Conservation (phyloP, 1,139 yeast species). For the Candida sanyaensis region DNA sequence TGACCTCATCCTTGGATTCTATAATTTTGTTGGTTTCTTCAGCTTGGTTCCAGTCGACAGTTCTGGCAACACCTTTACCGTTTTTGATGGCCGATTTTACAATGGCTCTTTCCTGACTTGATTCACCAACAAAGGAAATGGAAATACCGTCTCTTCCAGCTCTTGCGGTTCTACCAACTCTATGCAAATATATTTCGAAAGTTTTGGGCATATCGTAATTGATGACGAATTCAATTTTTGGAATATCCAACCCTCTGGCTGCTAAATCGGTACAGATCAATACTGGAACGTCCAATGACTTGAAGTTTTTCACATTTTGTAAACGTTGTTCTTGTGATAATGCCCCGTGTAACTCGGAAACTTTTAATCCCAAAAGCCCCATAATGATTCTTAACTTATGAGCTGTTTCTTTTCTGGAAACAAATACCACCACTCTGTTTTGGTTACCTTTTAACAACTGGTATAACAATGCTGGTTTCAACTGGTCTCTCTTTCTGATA, state of each 20-base stretch:
- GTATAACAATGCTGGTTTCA: slow-evolving; percentile 81
- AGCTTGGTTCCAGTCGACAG: slow-evolving; percentile 82
- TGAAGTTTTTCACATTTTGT: slow-evolving; percentile 78
- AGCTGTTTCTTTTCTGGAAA: slow-evolving; percentile 86
- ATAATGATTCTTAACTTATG: slow-evolving; percentile 82
- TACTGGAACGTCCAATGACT: slow-evolving; percentile 79
- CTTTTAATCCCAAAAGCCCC: slow-evolving; percentile 84
- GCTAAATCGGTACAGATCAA: slow-evolving; percentile 96
- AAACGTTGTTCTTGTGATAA: slow-evolving; percentile 95
- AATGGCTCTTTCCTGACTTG: slow-evolving; percentile 78
- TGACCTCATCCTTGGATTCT: slow-evolving; percentile 55
- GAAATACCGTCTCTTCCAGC: slow-evolving; percentile 97
- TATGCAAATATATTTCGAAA: slow-evolving; percentile 87
- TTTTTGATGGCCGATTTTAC: slow-evolving; percentile 79
- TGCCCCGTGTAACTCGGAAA: slow-evolving; percentile 93
- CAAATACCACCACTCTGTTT: slow-evolving; percentile 83
- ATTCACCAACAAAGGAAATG: slow-evolving; percentile 91
- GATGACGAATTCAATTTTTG: slow-evolving; percentile 90
- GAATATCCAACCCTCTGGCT: slow-evolving; percentile 98
- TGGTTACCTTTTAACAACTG: slow-evolving; percentile 66
- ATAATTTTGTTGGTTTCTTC: slow-evolving; percentile 66
- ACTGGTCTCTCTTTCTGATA: slow-evolving; percentile 82
- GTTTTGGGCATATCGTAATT: slow-evolving; percentile 96
- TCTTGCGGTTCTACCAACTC: slow-evolving; percentile 99
- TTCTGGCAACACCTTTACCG: slow-evolving; percentile 75